These are phyloP conservation scores for Rhododendron henanense DNA, from an alignment of 148 eudicot species.

Conservation along the genomic window DNA sequence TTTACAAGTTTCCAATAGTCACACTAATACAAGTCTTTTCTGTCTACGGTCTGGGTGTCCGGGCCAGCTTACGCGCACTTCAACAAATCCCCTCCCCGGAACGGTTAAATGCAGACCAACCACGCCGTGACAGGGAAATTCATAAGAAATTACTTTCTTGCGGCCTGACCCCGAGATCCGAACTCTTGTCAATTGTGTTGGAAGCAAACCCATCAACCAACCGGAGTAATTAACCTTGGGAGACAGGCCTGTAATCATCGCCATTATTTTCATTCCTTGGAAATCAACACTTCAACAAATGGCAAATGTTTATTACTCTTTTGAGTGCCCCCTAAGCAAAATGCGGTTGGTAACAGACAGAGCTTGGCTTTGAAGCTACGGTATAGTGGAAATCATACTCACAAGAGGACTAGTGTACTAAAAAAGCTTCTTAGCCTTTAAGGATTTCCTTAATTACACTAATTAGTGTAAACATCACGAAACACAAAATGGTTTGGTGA, in stretches of 20 bases:
- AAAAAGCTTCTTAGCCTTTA: neutral
- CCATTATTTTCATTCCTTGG: neutral
- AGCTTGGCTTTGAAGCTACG: conserved; percentile 17
- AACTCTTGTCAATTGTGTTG: neutral
- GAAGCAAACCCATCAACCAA: neutral
- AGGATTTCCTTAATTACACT: neutral
- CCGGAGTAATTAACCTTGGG: neutral
- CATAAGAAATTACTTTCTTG: too few species aligned
- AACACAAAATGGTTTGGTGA: neutral
- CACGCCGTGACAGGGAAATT: too few species aligned
- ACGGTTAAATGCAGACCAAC: too few species aligned
- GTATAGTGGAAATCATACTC: neutral
- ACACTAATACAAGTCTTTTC: neutral
- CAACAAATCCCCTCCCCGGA: neutral
- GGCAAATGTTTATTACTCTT: neutral
- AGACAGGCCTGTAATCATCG: neutral
- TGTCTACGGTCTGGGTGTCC: neutral
- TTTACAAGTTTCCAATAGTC: neutral
- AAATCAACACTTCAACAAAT: neutral
- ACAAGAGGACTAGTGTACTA: neutral
- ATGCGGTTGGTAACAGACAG: neutral
- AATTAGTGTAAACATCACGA: neutral
- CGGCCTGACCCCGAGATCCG: too few species aligned
- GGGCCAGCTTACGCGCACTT: neutral
- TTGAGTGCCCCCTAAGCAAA: conserved; percentile 17